Percentiles rank a stretch among this genome's conserved stretches.
These are phyloP conservation scores for Aspergillus amoenus DNA, from an alignment of 2,329 filamentous ascomycete genomes.

Conservation along the genomic window DNA sequence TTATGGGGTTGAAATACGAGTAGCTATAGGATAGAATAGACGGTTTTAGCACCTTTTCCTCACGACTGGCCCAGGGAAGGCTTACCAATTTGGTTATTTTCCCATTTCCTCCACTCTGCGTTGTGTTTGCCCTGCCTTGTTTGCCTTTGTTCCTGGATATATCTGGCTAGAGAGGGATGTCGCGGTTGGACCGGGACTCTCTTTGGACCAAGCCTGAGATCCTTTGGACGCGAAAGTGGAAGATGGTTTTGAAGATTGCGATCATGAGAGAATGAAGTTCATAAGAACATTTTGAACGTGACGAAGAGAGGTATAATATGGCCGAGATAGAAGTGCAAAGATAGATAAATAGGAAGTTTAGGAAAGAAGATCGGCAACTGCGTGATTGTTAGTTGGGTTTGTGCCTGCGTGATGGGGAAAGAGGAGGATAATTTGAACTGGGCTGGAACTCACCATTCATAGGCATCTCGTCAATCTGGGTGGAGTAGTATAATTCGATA, in stretches of 20 bases:
- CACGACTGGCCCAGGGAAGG: no score
- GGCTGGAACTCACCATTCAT: constrained; percentile 73
- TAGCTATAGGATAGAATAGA: background rate
- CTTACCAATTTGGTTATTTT: constrained; percentile 21
- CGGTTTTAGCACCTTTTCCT: background rate
- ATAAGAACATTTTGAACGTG: background rate
- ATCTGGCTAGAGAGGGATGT: background rate
- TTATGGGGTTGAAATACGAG: background rate
- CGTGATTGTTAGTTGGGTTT: background rate
- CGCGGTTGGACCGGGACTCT: background rate
- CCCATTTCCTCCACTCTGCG: constrained; percentile 40
- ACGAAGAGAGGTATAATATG: background rate
- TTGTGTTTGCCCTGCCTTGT: constrained; percentile 7
- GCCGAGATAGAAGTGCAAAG: background rate
- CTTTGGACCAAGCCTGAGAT: background rate
- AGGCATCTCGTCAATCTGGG: constrained; percentile 97
- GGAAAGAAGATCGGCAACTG: constrained; percentile 39
- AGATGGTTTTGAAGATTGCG: background rate
- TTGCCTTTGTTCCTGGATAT: background rate
- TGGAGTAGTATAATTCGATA: constrained; percentile 95
- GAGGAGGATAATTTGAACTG: no score
- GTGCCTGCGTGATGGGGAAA: constrained; percentile 3
- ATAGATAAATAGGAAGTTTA: constrained; percentile 20
- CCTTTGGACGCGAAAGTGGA: background rate
- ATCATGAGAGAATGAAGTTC: background rate